Base-by-base conservation (phyloP, 495 filamentous ascomycete genomes). In the Immersiella caudata region DNA sequence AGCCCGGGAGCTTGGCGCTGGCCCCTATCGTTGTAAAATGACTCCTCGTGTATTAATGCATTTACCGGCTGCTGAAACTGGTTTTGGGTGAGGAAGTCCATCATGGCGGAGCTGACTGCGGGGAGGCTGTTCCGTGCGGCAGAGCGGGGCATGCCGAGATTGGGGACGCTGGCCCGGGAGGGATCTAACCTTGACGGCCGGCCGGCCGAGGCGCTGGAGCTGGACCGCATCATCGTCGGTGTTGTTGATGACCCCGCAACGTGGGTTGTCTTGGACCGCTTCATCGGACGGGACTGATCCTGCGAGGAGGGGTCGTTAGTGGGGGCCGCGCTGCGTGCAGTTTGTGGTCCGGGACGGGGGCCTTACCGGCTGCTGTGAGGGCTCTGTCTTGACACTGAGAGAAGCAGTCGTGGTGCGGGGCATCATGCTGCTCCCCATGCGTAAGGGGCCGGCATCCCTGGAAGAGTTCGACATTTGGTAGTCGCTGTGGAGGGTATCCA, bases 251-350 rank as follows among this genome's bases (percentile, higher is more conserved):
- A 57, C 16, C 60, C 50, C 22, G 67, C 26, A 12, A 54, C 24
- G 63, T 78, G 75, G 2, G 70, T 68, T 2, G 76, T 78, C 60
- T 74, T 78, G 22, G 75, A 73, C 11, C 75, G 67, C 65, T 78
- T 78, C 75, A 77, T 72, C 54, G 75, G 74, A 11, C 74, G 74
- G 25, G 52, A 62, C n/a, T 67, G 67, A 29, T 72, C 68, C 68
- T 75, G 65, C 4, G 27, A 64, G 36, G 52, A 59, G 50, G 40
- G 11, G 40, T 46, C 16, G 55, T 71, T 55, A 71, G 65, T 55
- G 58, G 62, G 54, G 49, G 33, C 58, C 62, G 52, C 11, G 20
- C 26, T 16, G 50, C 40, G 24, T 36, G 16, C 26, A 16, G 27
- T 20, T 63, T 55, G 29, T 33, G 29, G 4, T 33, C n/a, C n/a